These are phyloP conservation scores for Metarhizium brunneum DNA, from an alignment of 2,329 filamentous ascomycete species.

Conservation along the genomic window DNA sequence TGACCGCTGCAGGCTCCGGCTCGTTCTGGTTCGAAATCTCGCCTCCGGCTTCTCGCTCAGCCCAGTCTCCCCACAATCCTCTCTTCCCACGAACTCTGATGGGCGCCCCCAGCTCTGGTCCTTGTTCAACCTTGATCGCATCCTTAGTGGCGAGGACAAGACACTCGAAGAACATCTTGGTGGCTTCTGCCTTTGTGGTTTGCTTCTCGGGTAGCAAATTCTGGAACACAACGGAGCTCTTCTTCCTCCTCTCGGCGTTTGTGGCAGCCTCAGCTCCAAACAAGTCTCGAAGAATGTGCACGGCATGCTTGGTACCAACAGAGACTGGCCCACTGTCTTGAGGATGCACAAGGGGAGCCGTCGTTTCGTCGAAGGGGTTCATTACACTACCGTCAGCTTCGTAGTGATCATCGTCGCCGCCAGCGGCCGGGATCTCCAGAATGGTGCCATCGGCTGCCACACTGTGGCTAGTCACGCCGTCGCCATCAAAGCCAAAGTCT, in stretches of 20 bases:
- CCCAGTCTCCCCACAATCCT: slow-evolving; percentile 96
- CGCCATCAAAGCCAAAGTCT: slow-evolving; percentile 35
- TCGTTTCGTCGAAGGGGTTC: slow-evolving; percentile 71
- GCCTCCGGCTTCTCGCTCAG: slow-evolving; percentile 63
- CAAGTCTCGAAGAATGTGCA: slow-evolving; percentile 83
- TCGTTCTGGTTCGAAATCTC: slow-evolving; percentile 46
- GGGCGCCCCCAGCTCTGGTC: slow-evolving; percentile 62
- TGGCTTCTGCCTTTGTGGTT: slow-evolving; percentile 82
- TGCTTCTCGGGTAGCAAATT: slow-evolving; percentile 75
- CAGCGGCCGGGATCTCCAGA: slow-evolving; percentile 48
- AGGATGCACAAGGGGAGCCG: slow-evolving; percentile 65
- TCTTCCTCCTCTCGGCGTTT: slow-evolving; percentile 63
- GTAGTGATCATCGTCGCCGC: slow-evolving; percentile 38
- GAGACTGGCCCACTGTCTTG: slow-evolving; percentile 81
- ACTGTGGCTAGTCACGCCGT: slow-evolving; percentile 37
- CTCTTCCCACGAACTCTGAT: slow-evolving; percentile 84
- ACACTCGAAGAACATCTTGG: slow-evolving; percentile 99
- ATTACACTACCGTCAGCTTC: slow-evolving; percentile 34
- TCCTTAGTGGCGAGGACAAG: slow-evolving; percentile 95
- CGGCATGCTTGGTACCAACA: slow-evolving; percentile 86
- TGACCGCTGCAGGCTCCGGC: slow-evolving; percentile 25
- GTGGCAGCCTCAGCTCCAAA: slow-evolving; percentile 67
- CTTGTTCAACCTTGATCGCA: slow-evolving; percentile 92
- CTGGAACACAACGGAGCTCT: slow-evolving; percentile 76
- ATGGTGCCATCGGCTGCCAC: slow-evolving; percentile 52